Conservation (phyloP, 768 basidiomycete species). For the Tephrocybe sp. region DNA sequence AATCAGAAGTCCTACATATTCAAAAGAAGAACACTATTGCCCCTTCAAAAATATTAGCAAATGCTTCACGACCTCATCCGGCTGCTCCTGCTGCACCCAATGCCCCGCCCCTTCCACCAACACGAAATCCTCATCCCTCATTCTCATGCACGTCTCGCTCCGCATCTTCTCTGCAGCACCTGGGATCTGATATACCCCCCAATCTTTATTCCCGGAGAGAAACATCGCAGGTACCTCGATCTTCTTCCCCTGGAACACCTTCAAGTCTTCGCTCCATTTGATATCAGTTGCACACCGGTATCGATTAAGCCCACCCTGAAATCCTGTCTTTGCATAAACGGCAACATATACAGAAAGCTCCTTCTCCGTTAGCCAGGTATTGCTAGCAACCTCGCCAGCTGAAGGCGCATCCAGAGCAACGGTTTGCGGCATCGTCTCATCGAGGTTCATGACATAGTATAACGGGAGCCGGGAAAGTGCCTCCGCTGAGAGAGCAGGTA, state of each 20-base stretch:
- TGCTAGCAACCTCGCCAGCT: slow-evolving; percentile 22
- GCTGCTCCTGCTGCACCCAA: slow-evolving; percentile 61
- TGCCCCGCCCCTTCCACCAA: slow-evolving; percentile 57
- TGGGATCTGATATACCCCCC: slow-evolving; percentile 58
- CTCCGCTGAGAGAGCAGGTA: slow-evolving; percentile 29
- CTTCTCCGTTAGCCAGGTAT: slow-evolving; percentile 46
- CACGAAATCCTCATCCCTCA: slow-evolving; percentile 45
- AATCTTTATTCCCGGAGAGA: slow-evolving; percentile 53
- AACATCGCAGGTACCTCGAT: slow-evolving; percentile 57
- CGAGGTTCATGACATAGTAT: slow-evolving; percentile 60
- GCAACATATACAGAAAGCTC: slow-evolving; percentile 48
- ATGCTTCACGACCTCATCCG: slow-evolving; percentile 38
- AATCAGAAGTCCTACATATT: neutral
- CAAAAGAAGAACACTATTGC: neutral
- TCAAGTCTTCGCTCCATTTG: slow-evolving; percentile 36
- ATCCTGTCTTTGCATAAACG: slow-evolving; percentile 51
- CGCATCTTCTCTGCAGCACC: slow-evolving; percentile 47
- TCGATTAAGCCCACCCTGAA: slow-evolving; percentile 61
- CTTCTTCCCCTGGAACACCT: slow-evolving; percentile 41
- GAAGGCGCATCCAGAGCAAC: slow-evolving; percentile 35
- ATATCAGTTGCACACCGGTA: slow-evolving; percentile 44
- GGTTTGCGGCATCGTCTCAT: slow-evolving; percentile 51
- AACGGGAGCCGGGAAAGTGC: slow-evolving; percentile 44
- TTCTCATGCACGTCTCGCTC: slow-evolving; percentile 27
- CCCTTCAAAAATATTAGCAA: slow-evolving; percentile 39